phyloP scores from a whole-genome alignment of 2,329 filamentous ascomycete species.

The Cylindrodendrum hubeiense region DNA sequence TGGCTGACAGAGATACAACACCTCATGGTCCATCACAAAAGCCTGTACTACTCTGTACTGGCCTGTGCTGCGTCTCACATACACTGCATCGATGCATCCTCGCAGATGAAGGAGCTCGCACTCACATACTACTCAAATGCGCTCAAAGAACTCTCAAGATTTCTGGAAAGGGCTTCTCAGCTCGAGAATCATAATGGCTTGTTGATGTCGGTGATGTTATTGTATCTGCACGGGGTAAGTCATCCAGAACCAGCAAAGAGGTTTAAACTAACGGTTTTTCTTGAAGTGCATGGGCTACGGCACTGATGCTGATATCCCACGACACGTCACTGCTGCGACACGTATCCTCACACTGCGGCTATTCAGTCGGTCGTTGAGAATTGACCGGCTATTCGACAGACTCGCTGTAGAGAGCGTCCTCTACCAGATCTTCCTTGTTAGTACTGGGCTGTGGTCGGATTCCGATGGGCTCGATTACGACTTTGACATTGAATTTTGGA shows the following conservation, averaged over 20 bases:
- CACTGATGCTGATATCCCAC: slow-evolving; percentile 34
- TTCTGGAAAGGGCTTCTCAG: slow-evolving; percentile 23
- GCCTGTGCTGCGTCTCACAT: slow-evolving; percentile 44
- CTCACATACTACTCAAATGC: slow-evolving; percentile 40
- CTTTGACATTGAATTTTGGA: slow-evolving; percentile 36
- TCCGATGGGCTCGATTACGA: not conserved
- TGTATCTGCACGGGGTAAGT: slow-evolving; percentile 44
- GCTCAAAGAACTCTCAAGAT: slow-evolving; percentile 30
- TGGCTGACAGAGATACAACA: slow-evolving; percentile 46
- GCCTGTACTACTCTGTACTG: slow-evolving; percentile 46
- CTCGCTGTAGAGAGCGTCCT: slow-evolving; percentile 41
- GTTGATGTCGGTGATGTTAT: slow-evolving; percentile 42
- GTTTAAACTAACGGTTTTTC: not conserved
- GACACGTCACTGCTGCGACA: slow-evolving; percentile 37
- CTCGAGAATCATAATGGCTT: slow-evolving; percentile 38
- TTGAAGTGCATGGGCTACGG: slow-evolving; percentile 35
- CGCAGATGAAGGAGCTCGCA: slow-evolving; percentile 36
- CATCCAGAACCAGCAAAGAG: too few species aligned
- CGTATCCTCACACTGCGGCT: slow-evolving; percentile 35
- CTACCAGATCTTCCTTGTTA: slow-evolving; percentile 38
- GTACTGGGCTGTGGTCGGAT: slow-evolving; percentile 40
- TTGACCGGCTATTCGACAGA: slow-evolving; percentile 34
- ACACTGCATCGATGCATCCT: slow-evolving; percentile 29
- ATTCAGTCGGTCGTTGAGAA: slow-evolving; percentile 10
- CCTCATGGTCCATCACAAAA: slow-evolving; percentile 43